Base-by-base conservation (phyloP, 1,139 yeast species). In the Pichia cactophila region DNA sequence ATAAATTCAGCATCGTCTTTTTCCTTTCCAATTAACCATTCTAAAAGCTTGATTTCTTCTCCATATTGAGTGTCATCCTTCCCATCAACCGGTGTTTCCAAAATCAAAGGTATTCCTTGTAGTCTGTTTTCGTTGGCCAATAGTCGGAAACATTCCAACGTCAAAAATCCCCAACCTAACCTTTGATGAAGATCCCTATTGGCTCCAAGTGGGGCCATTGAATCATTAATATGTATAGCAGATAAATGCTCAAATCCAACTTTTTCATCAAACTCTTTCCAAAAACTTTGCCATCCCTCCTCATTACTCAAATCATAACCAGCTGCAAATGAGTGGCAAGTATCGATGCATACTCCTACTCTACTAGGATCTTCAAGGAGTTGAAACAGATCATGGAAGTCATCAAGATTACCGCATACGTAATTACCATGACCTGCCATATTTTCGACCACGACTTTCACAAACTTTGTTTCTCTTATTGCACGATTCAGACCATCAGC, bases 401-500 rank as follows among this genome's bases (percentile, higher is more conserved):
- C 98, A 57, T 85, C 80, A 40, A 92, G 68, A 44, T 78, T 73
- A 4, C 94, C 84, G 1, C 98, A 98, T 45, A 92, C 85, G 52
- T 90, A 74, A 54, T 86, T 85, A 8, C 96, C 96, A 58, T 89
- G 95, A 12, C 98, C 98, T 0, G 98, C 97, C 98, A 94, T 92
- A 63, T 92, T 92, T 63, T 92, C 99, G 51, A 94, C 75, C 12
- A 92, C 95, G 46, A 92, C 83, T 62, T 83, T 88, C 35, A 92
- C 97, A 61, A 81, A 83, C 6, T 68, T 60, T 0, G 98, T 92
- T 50, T 80, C 81, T 33, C 69, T 67, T 43, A 86, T 83, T 7
- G 95, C 97, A 41, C 69, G 73, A 64, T 94, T 92, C 57, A 92
- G 82, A 55, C 86, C 84, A 17, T 73, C 72, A 0, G 97, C 97